A percentile compares a stretch with the other conserved stretches of the same genome.
phyloP scores from a whole-genome alignment of 441 rosid species.

The Isatis lusitanica region DNA sequence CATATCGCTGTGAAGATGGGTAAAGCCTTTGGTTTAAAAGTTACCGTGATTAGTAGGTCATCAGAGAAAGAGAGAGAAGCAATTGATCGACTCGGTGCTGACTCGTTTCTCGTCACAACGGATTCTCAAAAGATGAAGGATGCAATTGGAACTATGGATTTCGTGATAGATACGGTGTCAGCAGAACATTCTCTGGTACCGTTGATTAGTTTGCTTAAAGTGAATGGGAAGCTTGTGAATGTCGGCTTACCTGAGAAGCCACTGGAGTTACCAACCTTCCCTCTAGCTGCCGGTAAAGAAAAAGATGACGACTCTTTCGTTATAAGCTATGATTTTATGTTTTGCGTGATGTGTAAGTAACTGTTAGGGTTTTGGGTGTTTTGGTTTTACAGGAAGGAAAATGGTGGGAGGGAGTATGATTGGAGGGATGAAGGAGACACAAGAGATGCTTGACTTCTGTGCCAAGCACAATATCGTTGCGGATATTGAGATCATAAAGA shows the following conservation, averaged over 20 bases:
- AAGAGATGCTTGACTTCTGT: conserved; percentile 86
- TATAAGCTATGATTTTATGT: background rate
- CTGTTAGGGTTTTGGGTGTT: conserved; percentile 1
- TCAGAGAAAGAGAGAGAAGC: conserved; percentile 65
- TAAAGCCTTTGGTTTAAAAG: conserved; percentile 80
- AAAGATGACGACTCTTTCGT: background rate
- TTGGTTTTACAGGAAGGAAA: conserved; percentile 50
- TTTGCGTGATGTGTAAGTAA: background rate
- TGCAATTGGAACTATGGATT: conserved; percentile 73
- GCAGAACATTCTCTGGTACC: conserved; percentile 71
- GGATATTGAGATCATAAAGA: conserved; percentile 72
- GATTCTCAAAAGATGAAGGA: conserved; percentile 71
- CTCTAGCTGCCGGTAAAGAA: conserved; percentile 59
- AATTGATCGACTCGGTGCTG: conserved; percentile 60
- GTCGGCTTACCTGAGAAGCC: conserved; percentile 78
- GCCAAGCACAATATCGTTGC: conserved; percentile 66
- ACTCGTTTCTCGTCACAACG: conserved; percentile 60
- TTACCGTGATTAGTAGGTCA: conserved; percentile 73
- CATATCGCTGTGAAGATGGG: conserved; percentile 81
- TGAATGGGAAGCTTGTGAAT: conserved; percentile 71
- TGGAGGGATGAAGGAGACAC: conserved; percentile 83
- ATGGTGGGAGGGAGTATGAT: conserved; percentile 73
- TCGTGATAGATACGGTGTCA: conserved; percentile 76
- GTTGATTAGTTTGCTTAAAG: conserved; percentile 58
- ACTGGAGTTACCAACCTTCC: conserved; percentile 67